Conservation (phyloP, 2,329 filamentous ascomycete genomes). For the Talaromyces pinophilus region DNA sequence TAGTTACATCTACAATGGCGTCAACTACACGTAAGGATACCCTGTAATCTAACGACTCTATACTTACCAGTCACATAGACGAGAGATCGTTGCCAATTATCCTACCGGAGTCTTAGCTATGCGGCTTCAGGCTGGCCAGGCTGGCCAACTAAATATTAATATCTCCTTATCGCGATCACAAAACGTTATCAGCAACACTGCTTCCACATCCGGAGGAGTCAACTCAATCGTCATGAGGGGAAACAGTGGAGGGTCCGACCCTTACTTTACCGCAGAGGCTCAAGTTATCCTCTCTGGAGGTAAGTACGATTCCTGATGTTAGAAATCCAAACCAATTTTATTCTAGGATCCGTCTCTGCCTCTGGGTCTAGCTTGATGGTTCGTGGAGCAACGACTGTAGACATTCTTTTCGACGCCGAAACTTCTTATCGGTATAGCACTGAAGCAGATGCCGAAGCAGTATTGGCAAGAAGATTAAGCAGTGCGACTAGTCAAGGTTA, state of each 20-base stretch:
- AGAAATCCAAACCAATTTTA: neutral
- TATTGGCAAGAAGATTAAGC: neutral
- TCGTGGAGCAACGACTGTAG: conserved; percentile 8
- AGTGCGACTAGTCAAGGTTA: neutral
- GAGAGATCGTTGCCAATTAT: neutral
- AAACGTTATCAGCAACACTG: neutral
- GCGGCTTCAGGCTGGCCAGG: neutral
- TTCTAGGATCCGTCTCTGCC: neutral
- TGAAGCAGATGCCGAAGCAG: neutral
- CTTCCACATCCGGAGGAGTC: neutral
- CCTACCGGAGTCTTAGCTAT: conserved; percentile 2
- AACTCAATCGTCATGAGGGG: neutral
- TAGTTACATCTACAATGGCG: conserved; percentile 2
- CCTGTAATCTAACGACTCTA: neutral
- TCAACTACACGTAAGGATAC: conserved; percentile 2
- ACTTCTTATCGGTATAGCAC: conserved; percentile 1
- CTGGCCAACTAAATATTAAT: neutral
- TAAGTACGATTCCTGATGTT: neutral
- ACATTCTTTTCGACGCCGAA: conserved; percentile 2
- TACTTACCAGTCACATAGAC: neutral
- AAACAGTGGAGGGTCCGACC: neutral
- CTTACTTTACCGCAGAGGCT: neutral
- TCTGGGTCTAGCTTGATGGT: neutral
- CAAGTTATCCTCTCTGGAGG: neutral
- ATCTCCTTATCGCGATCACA: neutral